A percentile compares a stretch with the other conserved stretches of the same genome.
Conservation (phyloP, 2,329 filamentous ascomycete species). For the Zymoseptoria ardabiliae region DNA sequence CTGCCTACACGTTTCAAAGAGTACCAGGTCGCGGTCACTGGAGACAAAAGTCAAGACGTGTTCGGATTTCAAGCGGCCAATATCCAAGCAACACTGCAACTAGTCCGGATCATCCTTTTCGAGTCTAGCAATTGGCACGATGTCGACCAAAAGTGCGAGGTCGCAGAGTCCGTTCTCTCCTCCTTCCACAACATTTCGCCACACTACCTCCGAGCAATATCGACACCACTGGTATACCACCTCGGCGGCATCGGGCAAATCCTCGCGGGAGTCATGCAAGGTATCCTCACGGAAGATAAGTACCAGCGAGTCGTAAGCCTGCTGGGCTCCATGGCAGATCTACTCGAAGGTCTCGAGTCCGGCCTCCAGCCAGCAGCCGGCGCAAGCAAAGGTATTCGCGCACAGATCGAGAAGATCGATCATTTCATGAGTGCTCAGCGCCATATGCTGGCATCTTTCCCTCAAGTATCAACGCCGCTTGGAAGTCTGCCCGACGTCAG, state of each 20-base stretch:
- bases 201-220: constrained; percentile 42
- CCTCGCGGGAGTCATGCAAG: constrained; percentile 42
- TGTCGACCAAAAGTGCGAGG: constrained; percentile 40
- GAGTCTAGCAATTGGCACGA: constrained; percentile 14
- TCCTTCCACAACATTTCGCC: constrained; percentile 39
- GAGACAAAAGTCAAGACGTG: constrained; percentile 32
- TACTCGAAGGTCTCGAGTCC: constrained; percentile 39
- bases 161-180: constrained; percentile 39
- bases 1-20: constrained; percentile 28
- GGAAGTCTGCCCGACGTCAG: not conserved
- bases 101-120: constrained; percentile 42
- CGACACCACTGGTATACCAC: constrained; percentile 43
- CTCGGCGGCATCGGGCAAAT: constrained; percentile 44
- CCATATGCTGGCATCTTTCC: constrained; percentile 12
- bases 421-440: constrained; percentile 33
- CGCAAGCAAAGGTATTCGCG: constrained; percentile 34
- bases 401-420: constrained; percentile 40
- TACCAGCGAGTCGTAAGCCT: constrained; percentile 38
- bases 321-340: constrained; percentile 39
- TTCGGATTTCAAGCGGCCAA: constrained; percentile 46
- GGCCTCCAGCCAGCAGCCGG: constrained; percentile 35
- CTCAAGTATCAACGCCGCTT: constrained; percentile 1
- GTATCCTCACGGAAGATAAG: constrained; percentile 35
- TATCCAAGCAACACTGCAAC: constrained; percentile 42
- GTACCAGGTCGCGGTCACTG: constrained; percentile 22